Conservation (phyloP, 768 basidiomycete genomes). For the Sarcomyxa edulis region DNA sequence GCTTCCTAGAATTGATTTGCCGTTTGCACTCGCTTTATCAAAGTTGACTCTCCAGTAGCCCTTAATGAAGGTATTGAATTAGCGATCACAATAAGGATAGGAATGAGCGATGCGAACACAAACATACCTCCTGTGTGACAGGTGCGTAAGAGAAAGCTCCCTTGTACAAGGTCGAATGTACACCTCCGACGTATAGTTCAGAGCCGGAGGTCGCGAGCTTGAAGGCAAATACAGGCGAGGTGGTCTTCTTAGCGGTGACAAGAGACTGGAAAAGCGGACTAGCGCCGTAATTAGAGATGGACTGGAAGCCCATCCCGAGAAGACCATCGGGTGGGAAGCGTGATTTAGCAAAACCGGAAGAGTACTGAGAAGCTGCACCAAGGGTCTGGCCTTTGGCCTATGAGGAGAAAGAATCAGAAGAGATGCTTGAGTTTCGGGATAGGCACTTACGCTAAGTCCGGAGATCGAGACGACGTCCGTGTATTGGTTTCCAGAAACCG, state of each 20-base stretch:
- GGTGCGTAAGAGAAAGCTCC: constrained; percentile 28
- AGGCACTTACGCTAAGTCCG: constrained; percentile 14
- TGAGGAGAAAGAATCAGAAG: neutral
- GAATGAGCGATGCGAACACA: neutral
- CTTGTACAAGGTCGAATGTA: constrained; percentile 34
- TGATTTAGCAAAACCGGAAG: constrained; percentile 4
- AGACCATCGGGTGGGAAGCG: constrained; percentile 19
- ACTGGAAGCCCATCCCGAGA: constrained; percentile 28
- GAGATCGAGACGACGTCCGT: constrained; percentile 35
- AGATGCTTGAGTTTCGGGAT: neutral
- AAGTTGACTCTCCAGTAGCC: constrained; percentile 4
- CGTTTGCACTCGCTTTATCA: neutral
- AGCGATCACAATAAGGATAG: no score
- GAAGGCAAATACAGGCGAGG: constrained; percentile 33
- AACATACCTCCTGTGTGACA: constrained; percentile 2
- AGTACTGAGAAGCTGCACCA: constrained; percentile 3
- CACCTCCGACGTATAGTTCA: constrained; percentile 47
- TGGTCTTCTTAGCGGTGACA: constrained; percentile 18
- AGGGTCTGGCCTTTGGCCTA: constrained; percentile 5
- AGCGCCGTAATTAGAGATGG: constrained; percentile 19
- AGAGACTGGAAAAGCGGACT: constrained; percentile 33
- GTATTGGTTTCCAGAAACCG: constrained; percentile 29
- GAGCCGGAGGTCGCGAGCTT: constrained; percentile 29
- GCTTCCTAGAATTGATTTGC: neutral
- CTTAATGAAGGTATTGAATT: neutral